Percentiles rank a stretch among this genome's conserved stretches.
phyloP scores from a whole-genome alignment of 192 early-diverging fungal genomes.

The Podila verticillata region DNA sequence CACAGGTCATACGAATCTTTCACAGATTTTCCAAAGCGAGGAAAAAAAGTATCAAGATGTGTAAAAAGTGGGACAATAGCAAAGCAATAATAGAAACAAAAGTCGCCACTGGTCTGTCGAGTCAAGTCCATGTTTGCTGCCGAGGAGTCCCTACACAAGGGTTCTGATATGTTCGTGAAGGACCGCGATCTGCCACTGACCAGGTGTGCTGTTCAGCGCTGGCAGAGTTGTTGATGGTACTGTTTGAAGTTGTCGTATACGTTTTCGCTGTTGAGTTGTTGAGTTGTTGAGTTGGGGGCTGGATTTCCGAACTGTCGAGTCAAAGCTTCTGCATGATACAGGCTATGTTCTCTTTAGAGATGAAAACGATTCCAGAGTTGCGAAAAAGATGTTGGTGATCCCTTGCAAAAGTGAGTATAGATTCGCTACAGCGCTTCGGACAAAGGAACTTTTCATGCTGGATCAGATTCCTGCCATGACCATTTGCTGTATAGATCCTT shows the following conservation, averaged over 20 bases:
- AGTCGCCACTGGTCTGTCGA: background rate
- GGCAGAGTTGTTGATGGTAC: no score
- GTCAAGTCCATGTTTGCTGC: background rate
- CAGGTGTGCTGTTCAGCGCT: no score
- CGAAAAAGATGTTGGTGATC: constrained; percentile 4
- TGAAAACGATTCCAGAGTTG: background rate
- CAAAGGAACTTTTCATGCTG: background rate
- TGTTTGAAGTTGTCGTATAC: no score
- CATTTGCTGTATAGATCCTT: no score
- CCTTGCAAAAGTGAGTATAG: background rate
- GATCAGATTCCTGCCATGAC: background rate
- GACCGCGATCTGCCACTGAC: no score
- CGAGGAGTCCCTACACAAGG: no score
- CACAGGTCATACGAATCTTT: constrained; percentile 54
- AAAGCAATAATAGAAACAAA: background rate
- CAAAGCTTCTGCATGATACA: no score
- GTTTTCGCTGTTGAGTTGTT: no score
- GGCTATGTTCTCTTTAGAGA: background rate
- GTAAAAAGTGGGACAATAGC: background rate
- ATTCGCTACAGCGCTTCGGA: background rate
- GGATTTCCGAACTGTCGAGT: no score
- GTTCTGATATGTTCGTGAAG: no score
- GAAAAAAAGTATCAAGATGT: constrained; percentile 14
- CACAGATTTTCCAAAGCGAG: constrained; percentile 49
- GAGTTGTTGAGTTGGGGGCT: no score